Evolutionary conservation across 768 basidiomycete genomes (phyloP), one percentile per base, ranked within the genome.

Genomic region (Pisolithus orientalis): DNA sequence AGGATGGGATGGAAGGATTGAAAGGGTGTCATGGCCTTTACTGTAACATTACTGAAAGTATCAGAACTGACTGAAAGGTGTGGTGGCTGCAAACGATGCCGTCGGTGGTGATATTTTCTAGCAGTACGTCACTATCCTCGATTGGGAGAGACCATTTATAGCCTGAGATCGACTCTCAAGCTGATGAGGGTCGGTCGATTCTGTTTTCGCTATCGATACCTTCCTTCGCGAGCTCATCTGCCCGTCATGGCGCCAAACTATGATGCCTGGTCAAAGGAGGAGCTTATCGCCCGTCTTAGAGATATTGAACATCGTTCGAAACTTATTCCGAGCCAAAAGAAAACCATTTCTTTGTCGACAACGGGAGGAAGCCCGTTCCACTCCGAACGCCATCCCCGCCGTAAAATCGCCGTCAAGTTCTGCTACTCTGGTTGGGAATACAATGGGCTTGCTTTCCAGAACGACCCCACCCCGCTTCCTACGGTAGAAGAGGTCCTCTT

Each of bases 391-490:
- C 78, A 92, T 62, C 80, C 90, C 6, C 76, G 77, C 37, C 86
- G 90, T 49, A 97, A 97, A 71, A 92, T 99, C 55, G 96, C 96
- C 1, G 74, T 99, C 49, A 87, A 90, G 62, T 91, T 98, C 65
- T 87, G 83, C 64, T 99, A 97, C 62, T 82, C 90, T 42, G 95
- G 95, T 13, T 88, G 85, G 82, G 87, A 90, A 27, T 97, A 95
- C 65, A 84, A 85, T 51, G 96, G 95, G 11, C 78, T 99, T 40
- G 92, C 94, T 1, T 83, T 81, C 63, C 96, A 98, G 65, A 64
- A 72, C 37, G 76, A 74, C 28, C 75, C 77, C 6, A 87, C 86
- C 1, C 82, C 87, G 6, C 68, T 94, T 8, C 90, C 92, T 6
- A 95, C 95, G 0, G 96, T 99, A 7, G 96, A 99, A 66, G 85